phyloP scores from a whole-genome alignment of 306 rosid genomes.

The Citrullus amarus region DNA sequence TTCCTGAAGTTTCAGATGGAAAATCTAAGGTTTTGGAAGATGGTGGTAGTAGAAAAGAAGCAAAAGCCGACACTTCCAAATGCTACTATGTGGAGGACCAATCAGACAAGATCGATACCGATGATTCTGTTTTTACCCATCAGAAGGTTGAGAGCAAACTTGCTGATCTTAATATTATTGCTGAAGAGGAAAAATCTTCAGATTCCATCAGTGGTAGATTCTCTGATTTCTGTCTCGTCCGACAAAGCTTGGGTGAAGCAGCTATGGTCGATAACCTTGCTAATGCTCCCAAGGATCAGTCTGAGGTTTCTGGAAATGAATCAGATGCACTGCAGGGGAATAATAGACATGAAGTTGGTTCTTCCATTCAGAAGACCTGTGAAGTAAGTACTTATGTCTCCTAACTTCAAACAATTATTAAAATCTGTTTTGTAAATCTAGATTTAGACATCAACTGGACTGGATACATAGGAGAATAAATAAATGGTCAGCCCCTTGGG shows the following conservation, averaged over 20 bases:
- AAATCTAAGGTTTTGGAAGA: slow-evolving; percentile 10
- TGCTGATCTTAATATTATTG: slow-evolving; percentile 26
- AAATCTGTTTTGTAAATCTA: not conserved
- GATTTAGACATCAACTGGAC: not conserved
- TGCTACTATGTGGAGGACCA: slow-evolving; percentile 17
- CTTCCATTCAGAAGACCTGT: not conserved
- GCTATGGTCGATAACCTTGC: slow-evolving; percentile 6
- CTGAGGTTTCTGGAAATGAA: slow-evolving; percentile 13
- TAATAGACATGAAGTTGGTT: slow-evolving; percentile 7
- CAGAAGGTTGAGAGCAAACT: slow-evolving; percentile 18
- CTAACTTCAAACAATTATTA: not conserved
- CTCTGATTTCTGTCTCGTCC: not conserved
- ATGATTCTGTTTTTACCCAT: slow-evolving; percentile 13
- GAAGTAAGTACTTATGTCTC: not conserved
- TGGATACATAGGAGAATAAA: not conserved
- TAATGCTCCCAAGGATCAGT: slow-evolving; percentile 11
- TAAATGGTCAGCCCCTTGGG: not conserved
- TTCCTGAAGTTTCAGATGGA: slow-evolving; percentile 32
- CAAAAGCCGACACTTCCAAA: slow-evolving; percentile 9
- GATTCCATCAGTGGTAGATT: slow-evolving; percentile 10
- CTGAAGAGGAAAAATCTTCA: slow-evolving; percentile 13
- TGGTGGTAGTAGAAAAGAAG: slow-evolving; percentile 10
- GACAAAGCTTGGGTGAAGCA: slow-evolving; percentile 7
- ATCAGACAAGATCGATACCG: slow-evolving; percentile 6
- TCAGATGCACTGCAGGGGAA: slow-evolving; percentile 11